Evolutionary conservation across 345 rosid genomes (phyloP), one percentile per base, ranked within the genome.

Genomic region (Raphanus sativus): DNA sequence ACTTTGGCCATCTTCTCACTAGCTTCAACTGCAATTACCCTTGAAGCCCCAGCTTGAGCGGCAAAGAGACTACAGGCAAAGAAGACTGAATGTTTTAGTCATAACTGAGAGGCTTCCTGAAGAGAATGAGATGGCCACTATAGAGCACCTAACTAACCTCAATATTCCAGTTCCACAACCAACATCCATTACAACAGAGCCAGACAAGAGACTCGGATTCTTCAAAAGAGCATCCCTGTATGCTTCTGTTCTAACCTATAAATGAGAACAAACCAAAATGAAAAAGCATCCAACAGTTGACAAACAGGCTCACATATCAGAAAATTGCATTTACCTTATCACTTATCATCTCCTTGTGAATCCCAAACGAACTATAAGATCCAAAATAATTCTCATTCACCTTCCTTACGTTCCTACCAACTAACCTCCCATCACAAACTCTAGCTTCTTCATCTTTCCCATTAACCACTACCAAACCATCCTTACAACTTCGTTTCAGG

Each of bases 131-230:
- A 68, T 45, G 8, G 65, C 16, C 65, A 45, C 34, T 32, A 10
- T 1, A 65, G 55, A 67, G 36, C 34, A 25, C 15, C 56, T 25
- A 68, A 38, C 77, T 61, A 73, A 90, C 99, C 99, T 94, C 76
- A 94, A 75, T 73, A 94, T 84, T 75, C 99, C 99, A 59, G 98
- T 95, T 64, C 99, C 99, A 84, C 97, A 92, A 68, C 99, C 99
- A 69, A 92, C 92, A 86, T 92, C 99, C 98, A 95, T 95, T 13
- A 92, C 98, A 80, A 89, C 88, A 34, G 94, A 87, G 80, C 85
- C 92, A 42, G 42, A 81, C 65, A 95, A 71, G 74, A 92, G 91
- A 67, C 91, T 86, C 65, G 91, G 91, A 81, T 95, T 92, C 82
- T 87, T 81, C 86, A 92, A 71, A 77, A 95, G 72, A 73, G 99